Evolutionary conservation across 2,329 filamentous ascomycete genomes (phyloP).

Genomic region (Pseudonectria foliicola): DNA sequence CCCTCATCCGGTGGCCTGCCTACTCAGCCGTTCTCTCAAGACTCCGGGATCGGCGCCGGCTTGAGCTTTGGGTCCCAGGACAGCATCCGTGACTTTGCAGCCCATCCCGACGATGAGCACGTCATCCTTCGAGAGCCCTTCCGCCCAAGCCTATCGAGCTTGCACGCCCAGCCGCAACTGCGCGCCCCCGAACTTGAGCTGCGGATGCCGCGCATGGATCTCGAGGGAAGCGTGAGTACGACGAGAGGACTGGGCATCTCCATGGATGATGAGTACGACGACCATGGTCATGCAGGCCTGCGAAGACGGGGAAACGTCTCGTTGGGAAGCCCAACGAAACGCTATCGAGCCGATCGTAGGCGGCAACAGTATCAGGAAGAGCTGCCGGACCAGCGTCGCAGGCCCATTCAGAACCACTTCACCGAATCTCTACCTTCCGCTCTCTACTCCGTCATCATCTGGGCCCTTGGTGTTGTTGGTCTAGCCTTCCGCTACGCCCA

Average conservation of each 20-base stretch:
- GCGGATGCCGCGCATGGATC: constrained; percentile 43
- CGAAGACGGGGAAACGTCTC: constrained; percentile 19
- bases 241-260: constrained; percentile 20
- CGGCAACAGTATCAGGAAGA: constrained; percentile 12
- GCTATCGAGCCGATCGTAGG: constrained; percentile 9
- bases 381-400: constrained; percentile 4
- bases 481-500: constrained; percentile 57
- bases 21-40: constrained; percentile 40
- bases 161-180: constrained; percentile 19
- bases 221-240: constrained; percentile 30
- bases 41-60: constrained; percentile 10
- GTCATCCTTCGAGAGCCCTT: constrained; percentile 50
- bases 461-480: constrained; percentile 48
- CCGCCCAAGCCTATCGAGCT: constrained; percentile 42
- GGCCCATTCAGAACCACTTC: constrained; percentile 25
- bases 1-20: constrained; percentile 31
- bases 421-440: constrained; percentile 30
- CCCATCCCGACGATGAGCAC: constrained; percentile 47
- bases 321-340: constrained; percentile 19
- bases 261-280: constrained; percentile 10
- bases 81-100: constrained; percentile 47
- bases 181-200: constrained; percentile 44
- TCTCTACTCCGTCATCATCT: constrained; percentile 36
- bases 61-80: constrained; percentile 45
- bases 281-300: constrained; percentile 19